A percentile compares a stretch with the other conserved stretches of the same genome.
Conservation (phyloP, 805 yeast species). For the Huiozyma naganishii region DNA sequence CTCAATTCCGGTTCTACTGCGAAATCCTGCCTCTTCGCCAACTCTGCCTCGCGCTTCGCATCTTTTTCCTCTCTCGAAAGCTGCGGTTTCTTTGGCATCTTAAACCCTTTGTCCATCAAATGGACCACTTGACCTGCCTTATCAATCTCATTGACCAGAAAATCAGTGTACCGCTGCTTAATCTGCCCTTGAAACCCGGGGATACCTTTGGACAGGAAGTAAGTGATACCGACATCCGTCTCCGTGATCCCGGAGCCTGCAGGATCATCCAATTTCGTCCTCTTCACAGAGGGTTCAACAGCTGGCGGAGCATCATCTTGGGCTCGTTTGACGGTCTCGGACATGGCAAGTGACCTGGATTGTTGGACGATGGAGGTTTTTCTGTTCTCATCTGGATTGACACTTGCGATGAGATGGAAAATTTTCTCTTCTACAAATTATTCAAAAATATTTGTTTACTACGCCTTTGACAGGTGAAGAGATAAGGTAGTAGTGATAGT, state of each 20-base stretch:
- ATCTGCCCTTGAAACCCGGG: slow-evolving; percentile 68
- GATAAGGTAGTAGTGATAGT: no score
- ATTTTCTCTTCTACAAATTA: no score
- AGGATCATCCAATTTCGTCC: slow-evolving; percentile 2
- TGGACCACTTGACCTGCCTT: slow-evolving; percentile 60
- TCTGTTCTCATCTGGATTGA: no score
- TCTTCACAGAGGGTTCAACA: slow-evolving; percentile 5
- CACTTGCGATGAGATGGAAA: no score
- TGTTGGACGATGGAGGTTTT: no score
- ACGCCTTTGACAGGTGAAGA: no score
- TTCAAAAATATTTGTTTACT: no score
- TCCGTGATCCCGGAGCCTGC: slow-evolving; percentile 46
- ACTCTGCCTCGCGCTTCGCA: slow-evolving; percentile 25
- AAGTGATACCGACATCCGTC: slow-evolving; percentile 78
- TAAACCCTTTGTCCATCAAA: slow-evolving; percentile 62
- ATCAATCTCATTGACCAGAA: slow-evolving; percentile 82
- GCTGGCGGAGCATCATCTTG: not conserved
- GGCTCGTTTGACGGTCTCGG: no score
- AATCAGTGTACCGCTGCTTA: slow-evolving; percentile 88
- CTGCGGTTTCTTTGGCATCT: slow-evolving; percentile 40
- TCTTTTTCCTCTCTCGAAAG: slow-evolving; percentile 31
- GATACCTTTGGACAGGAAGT: slow-evolving; percentile 42
- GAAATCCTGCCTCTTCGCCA: slow-evolving; percentile 28
- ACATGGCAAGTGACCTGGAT: no score
- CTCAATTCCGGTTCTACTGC: slow-evolving; percentile 38